Conservation (phyloP, 2,329 filamentous ascomycete genomes). For the Onygenales sp. region DNA sequence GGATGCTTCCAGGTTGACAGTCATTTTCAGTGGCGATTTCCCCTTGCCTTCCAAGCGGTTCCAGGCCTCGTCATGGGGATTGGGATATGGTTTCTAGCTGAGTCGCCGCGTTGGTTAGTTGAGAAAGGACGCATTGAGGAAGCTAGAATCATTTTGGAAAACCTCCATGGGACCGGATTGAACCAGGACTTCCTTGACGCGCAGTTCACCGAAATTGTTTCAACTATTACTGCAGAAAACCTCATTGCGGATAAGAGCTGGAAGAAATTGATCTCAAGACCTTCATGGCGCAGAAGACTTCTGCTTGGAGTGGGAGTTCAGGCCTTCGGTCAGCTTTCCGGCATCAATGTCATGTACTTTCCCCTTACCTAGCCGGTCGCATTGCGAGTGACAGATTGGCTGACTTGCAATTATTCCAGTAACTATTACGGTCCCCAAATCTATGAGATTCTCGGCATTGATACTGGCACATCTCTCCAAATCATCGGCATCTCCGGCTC, state of each 20-base stretch:
- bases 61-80: constrained; percentile 35
- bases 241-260: constrained; percentile 39
- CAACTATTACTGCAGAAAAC: constrained; percentile 52
- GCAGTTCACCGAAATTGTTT: constrained; percentile 52
- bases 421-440: constrained; percentile 34
- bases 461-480: constrained; percentile 43
- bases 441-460: constrained; percentile 43
- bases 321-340: constrained; percentile 51
- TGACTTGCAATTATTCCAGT: not conserved
- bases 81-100: constrained; percentile 29
- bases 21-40: constrained; percentile 31
- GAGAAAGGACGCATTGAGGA: constrained; percentile 40
- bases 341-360: constrained; percentile 28
- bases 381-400: too few species aligned
- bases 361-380: too few species aligned
- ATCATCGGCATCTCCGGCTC: constrained; percentile 53
- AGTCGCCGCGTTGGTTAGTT: constrained; percentile 24
- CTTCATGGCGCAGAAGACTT: constrained; percentile 50
- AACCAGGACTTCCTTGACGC: constrained; percentile 50
- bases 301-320: constrained; percentile 54
- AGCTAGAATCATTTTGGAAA: constrained; percentile 39
- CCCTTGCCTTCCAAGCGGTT: constrained; percentile 37
- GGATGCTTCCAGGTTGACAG: constrained; percentile 14
- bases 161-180: constrained; percentile 45
- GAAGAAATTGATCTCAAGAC: constrained; percentile 29